Base-by-base conservation (phyloP, 2,329 filamentous ascomycete species). In the Pseudogymnoascus sp. region DNA sequence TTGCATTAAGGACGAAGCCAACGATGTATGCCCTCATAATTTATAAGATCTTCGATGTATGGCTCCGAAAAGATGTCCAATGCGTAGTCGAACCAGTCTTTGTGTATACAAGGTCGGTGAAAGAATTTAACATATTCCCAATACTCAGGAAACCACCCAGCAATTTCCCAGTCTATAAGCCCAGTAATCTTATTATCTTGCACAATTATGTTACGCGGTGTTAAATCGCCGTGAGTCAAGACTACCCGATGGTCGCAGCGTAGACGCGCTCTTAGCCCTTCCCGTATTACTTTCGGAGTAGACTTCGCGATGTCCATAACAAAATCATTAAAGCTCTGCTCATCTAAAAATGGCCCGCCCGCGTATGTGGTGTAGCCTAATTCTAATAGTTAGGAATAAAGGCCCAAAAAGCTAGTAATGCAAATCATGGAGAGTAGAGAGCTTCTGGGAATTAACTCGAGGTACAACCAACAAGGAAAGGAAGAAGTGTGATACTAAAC, bases 121-220 rank as follows among this genome's bases (percentile, higher is more conserved):
- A 41, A 41, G n/a, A 41, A 41, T 12, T 62, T 64, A 42, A 59
- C 44, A 39, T 65, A 65, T 48, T 65, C 63, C 61, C 61, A 63
- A 48, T 63, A 63, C 44, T 63, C 64, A 33, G 64, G 64, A 31
- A 60, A 65, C 58, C 48, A 65, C 31, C 64, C 64, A 25, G 33
- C 33, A 27, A 51, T 58, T 58, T 65, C 64, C 62, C 64, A 65
- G 41, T 65, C 64, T 17, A 65, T 15, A 17, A 65, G 63, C 17
- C 51, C 64, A 17, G 62, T 62, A 29, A 65, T 61, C 59, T 42
- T 61, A 33, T 60, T 62, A 36, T 65, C 17, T 36, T 61, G 33
- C 13, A 65, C 61, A 48, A 65, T 48, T 41, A 65, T 65, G 48
- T 65, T 65, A 13, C 55, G 39, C 10, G 59, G 55, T 36, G 59